Conservation (phyloP, 352 stramenopile genomes). For the Phytophthora pini region DNA sequence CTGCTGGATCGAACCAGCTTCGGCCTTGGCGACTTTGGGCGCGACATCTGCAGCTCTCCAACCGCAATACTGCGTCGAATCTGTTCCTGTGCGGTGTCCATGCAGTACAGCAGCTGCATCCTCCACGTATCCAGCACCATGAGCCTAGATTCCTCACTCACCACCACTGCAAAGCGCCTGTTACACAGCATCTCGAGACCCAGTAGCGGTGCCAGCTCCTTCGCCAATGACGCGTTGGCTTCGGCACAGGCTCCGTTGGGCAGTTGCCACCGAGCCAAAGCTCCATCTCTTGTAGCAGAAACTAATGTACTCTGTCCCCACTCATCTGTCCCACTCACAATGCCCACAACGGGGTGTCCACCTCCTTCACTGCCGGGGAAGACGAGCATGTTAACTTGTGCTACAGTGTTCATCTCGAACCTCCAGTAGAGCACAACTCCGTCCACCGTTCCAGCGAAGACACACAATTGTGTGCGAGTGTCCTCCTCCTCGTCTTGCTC, state of each 20-base stretch:
- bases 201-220: constrained; percentile 66
- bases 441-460: constrained; percentile 75
- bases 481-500: constrained; percentile 44
- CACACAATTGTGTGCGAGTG: constrained; percentile 55
- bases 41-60: constrained; percentile 56
- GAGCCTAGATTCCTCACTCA: constrained; percentile 71
- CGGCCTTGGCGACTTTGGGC: constrained; percentile 10
- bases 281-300: constrained; percentile 59
- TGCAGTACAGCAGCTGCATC: constrained; percentile 71
- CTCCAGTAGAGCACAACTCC: constrained; percentile 77
- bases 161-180: constrained; percentile 70
- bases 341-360: constrained; percentile 52
- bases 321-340: constrained; percentile 77
- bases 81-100: constrained; percentile 83
- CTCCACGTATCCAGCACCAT: constrained; percentile 86
- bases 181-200: constrained; percentile 83
- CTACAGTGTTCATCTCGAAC: constrained; percentile 62
- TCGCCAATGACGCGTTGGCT: constrained; percentile 57
- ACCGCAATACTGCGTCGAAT: constrained; percentile 74
- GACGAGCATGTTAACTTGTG: constrained; percentile 75
- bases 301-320: constrained; percentile 81
- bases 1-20: constrained; percentile 31
- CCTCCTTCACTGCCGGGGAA: constrained; percentile 32
- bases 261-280: constrained; percentile 68
- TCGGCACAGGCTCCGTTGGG: constrained; percentile 69